phyloP scores from a whole-genome alignment of 225 moss, liverwort and hornwort genomes.

The Straminergon stramineum region DNA sequence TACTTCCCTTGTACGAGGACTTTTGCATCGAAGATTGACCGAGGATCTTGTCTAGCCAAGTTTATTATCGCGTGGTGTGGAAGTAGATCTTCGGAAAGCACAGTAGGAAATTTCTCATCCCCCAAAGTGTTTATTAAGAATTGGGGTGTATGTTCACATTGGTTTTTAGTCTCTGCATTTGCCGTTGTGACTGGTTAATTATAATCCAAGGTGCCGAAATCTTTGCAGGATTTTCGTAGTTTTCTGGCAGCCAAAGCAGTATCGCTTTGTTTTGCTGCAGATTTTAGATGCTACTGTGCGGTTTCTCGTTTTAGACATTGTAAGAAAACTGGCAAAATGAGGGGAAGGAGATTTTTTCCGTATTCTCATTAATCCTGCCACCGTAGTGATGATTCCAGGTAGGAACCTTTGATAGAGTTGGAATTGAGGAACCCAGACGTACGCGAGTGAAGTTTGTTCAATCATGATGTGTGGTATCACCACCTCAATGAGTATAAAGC shows the following conservation, averaged over 20 bases:
- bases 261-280: conserved; percentile 11
- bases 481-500: conserved; percentile 15
- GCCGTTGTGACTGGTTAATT: conserved; percentile 2
- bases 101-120: background rate
- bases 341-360: background rate
- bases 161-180: conserved; percentile 2
- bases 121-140: conserved; percentile 2
- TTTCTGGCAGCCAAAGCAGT: conserved; percentile 3
- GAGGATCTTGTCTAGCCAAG: conserved; percentile 6
- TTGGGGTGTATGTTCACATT: conserved; percentile 5
- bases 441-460: background rate
- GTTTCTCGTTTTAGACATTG: conserved; percentile 5
- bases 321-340: background rate
- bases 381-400: background rate
- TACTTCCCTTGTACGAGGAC: conserved; percentile 8
- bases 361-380: conserved; percentile 12
- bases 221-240: background rate
- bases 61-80: conserved; percentile 5
- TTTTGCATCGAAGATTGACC: conserved; percentile 7
- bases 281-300: background rate
- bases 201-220: background rate
- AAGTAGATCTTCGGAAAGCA: background rate
- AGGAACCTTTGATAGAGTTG: background rate
- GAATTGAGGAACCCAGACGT: background rate
- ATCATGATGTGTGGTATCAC: background rate